Base-by-base conservation (phyloP, 2,329 filamentous ascomycete species). In the Fusarium cicatricum region DNA sequence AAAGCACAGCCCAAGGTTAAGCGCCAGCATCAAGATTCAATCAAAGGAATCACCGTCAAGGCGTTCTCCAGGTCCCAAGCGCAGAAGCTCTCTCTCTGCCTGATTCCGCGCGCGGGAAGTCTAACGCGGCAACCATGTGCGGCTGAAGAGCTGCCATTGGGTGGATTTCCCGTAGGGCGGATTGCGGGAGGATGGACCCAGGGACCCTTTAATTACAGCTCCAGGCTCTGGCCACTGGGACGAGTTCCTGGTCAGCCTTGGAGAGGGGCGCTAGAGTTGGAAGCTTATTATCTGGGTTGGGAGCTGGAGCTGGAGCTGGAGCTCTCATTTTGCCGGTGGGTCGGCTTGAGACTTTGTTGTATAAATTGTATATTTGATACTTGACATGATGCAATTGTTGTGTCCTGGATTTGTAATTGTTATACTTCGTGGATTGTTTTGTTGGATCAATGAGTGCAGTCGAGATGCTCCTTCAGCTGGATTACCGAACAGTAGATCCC, bases 181-280 rank as follows among this genome's bases (percentile, higher is more conserved):
- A 51, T 40, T 51, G 32, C 29, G 34, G 29, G 41, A 33, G 32
- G 41, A 41, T 43, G 39, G 19, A 16, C 33, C 46, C 37, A 33
- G 42, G 52, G 51, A 54, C 60, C 60, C 60, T 64, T 63, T 58
- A 63, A 63, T 63, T 58, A 64, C 60, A 60, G 58, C 58, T 49
- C 55, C 55, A 44, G 36, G 33, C 36, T 44, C n/a, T n/a, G n/a
- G n/a, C n/a, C n/a, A n/a, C n/a, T n/a, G n/a, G n/a, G n/a, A n/a
- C n/a, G n/a, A n/a, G n/a, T 40, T 31, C 29, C 29, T 32, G 51
- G 34, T 49, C 59, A 62, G 60, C 56, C 56, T 58, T 33, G 55
- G 60, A 52, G 60, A 55, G 60, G 52, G 36, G 49, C 37, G 4
- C 8, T n/a, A 19, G 12, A 43, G 36, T 9, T 19, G 16, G 43